phyloP scores from a whole-genome alignment of 2,329 filamentous ascomycete species.

The Bipolaris sorokiniana region DNA sequence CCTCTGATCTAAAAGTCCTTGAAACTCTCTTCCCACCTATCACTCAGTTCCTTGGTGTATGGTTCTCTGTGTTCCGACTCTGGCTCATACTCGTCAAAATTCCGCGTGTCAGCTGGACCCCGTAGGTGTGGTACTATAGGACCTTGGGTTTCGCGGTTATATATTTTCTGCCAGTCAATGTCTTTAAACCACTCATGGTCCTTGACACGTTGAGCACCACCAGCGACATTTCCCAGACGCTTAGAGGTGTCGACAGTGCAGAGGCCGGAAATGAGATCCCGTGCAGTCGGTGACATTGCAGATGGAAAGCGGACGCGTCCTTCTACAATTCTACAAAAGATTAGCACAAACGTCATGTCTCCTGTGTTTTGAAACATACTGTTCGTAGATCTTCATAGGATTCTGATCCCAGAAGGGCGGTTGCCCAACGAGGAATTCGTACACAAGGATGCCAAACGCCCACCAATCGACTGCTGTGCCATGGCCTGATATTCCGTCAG shows the following conservation, averaged over 20 bases:
- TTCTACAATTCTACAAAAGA: conserved; percentile 70
- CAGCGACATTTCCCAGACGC: conserved; percentile 78
- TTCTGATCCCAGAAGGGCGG: conserved; percentile 88
- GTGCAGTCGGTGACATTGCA: conserved; percentile 69
- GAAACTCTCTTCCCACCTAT: conserved; percentile 74
- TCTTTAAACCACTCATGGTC: conserved; percentile 75
- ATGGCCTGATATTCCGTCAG: conserved; percentile 55
- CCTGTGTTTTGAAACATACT: conserved; percentile 40
- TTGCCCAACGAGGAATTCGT: conserved; percentile 84
- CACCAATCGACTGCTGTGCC: conserved; percentile 83
- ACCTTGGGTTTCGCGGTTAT: conserved; percentile 67
- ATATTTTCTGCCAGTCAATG: conserved; percentile 76
- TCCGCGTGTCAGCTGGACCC: conserved; percentile 75
- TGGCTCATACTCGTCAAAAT: conserved; percentile 84
- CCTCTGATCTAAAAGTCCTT: conserved; percentile 66
- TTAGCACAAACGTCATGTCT: not conserved
- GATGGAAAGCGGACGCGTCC: conserved; percentile 77
- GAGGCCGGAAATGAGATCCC: conserved; percentile 76
- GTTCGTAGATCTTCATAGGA: conserved; percentile 84
- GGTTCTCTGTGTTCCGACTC: conserved; percentile 69
- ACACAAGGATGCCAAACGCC: conserved; percentile 82
- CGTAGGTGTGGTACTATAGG: conserved; percentile 78
- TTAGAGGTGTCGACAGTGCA: conserved; percentile 81
- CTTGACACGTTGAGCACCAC: conserved; percentile 75
- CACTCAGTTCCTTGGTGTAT: conserved; percentile 72